phyloP scores from a whole-genome alignment of 1,284 basidiomycete genomes.

The Cerioporus squamosus region DNA sequence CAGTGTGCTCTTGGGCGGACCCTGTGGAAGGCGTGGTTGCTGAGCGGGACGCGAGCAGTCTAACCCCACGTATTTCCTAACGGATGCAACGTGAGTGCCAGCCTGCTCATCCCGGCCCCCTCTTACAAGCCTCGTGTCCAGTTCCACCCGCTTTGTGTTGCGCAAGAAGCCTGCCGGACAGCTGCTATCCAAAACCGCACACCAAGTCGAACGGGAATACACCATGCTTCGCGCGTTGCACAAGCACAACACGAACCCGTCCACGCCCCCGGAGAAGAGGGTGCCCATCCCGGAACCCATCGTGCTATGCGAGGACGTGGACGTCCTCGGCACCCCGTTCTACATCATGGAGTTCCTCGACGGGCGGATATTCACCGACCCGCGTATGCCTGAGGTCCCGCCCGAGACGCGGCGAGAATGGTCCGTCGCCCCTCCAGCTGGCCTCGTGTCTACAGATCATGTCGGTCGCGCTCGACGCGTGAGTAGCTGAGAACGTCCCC shows the following conservation, averaged over 20 bases:
- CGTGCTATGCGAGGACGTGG: constrained; percentile 78
- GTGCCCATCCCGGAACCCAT: constrained; percentile 91
- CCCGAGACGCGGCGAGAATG: constrained; percentile 71
- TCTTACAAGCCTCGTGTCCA: constrained; percentile 28
- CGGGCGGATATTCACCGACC: constrained; percentile 92
- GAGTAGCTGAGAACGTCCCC: no score
- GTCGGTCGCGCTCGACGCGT: neutral
- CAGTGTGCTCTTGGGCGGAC: constrained; percentile 12
- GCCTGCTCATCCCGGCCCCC: neutral
- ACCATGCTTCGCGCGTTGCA: constrained; percentile 79
- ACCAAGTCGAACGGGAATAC: constrained; percentile 94
- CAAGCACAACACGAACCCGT: constrained; percentile 65
- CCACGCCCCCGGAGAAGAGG: constrained; percentile 50
- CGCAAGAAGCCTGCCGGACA: constrained; percentile 94
- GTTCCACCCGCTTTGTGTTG: constrained; percentile 77
- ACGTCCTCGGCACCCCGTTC: constrained; percentile 87
- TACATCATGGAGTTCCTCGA: constrained; percentile 96
- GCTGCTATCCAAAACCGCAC: constrained; percentile 87
- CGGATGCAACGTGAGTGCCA: constrained; percentile 62
- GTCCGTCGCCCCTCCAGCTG: constrained; percentile 43
- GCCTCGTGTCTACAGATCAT: neutral
- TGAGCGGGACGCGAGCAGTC: constrained; percentile 53
- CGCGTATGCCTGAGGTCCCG: constrained; percentile 72
- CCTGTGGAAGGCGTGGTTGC: neutral
- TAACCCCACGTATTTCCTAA: constrained; percentile 94